Percentiles rank a stretch among this genome's conserved stretches.
phyloP scores from a whole-genome alignment of 164 flowering plant genomes.

The grape (Vitis vinifera) region ASM3070453v1 NC_081822.1:28548501-28549000 shows the following conservation, averaged over 20 bases:
- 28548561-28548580: conserved; percentile 11
- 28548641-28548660: background rate
- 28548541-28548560: conserved; percentile 20
- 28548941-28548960: conserved; percentile 66
- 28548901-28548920: conserved; percentile 33
- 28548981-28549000: background rate
- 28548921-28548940: conserved; percentile 59
- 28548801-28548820: conserved; percentile 50
- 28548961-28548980: conserved; percentile 1
- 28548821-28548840: no score
- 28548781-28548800: conserved; percentile 55
- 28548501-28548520: conserved; percentile 77
- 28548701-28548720: conserved; percentile 2
- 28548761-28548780: conserved; percentile 10
- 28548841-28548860: no score
- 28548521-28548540: conserved; percentile 50
- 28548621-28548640: background rate
- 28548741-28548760: conserved; percentile 6
- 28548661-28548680: background rate
- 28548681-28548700: background rate
- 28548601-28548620: conserved; percentile 8
- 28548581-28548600: conserved; percentile 22
- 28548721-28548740: conserved; percentile 1
- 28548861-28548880: no score
- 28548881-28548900: no score